phyloP scores from a whole-genome alignment of 1,284 basidiomycete genomes.

The Ustilago shanxiensis region DNA sequence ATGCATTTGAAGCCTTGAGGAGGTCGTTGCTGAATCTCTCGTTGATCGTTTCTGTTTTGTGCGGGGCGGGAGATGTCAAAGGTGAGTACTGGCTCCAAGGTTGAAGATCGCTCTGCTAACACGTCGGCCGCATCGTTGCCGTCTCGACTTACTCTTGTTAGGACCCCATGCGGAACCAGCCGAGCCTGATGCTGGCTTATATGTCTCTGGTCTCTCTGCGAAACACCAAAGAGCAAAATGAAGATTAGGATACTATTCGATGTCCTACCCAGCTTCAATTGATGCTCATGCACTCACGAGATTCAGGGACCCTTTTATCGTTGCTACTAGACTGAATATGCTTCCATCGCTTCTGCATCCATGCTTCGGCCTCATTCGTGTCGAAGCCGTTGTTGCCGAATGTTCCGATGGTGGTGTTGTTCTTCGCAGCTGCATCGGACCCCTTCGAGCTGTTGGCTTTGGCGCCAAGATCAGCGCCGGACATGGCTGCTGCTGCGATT shows the following conservation, averaged over 20 bases:
- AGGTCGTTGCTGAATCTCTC: conserved; percentile 44
- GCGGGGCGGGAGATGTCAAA: background rate
- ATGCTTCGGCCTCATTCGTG: conserved; percentile 33
- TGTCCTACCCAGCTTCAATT: background rate
- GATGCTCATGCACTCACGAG: conserved; percentile 30
- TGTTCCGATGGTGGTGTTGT: conserved; percentile 7
- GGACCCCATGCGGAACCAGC: conserved; percentile 48
- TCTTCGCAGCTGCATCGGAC: conserved; percentile 29
- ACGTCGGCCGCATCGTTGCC: no score
- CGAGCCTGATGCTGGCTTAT: conserved; percentile 42
- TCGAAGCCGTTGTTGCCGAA: conserved; percentile 37
- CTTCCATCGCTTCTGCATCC: conserved; percentile 49
- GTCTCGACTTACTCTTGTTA: conserved; percentile 46
- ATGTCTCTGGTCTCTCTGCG: conserved; percentile 44
- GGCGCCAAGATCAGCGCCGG: conserved; percentile 40
- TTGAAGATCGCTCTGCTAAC: no score
- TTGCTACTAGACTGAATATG: conserved; percentile 12
- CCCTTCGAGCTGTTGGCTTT: conserved; percentile 42
- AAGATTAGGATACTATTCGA: background rate
- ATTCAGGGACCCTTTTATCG: conserved; percentile 26
- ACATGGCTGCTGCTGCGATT: conserved; percentile 42
- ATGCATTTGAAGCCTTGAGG: conserved; percentile 34
- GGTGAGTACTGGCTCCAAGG: no score
- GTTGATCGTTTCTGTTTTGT: conserved; percentile 45
- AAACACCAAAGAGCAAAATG: background rate